Percentiles rank a stretch among this genome's conserved stretches.
These are phyloP conservation scores for Chalara sp. DNA, from an alignment of 2,329 filamentous ascomycete species.

Conservation along the genomic window DNA sequence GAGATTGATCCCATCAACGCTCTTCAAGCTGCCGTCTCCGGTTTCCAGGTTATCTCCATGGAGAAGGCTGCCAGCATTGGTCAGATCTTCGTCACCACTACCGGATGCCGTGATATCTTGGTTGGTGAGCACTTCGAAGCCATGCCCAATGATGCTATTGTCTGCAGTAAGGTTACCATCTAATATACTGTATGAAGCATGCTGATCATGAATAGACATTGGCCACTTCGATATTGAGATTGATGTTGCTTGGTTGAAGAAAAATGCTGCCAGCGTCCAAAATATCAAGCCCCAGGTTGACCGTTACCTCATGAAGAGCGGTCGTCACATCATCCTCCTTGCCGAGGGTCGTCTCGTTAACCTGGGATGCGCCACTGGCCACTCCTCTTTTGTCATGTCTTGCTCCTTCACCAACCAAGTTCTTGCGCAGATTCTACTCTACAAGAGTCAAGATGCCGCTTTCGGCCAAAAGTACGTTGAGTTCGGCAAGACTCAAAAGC, in stretches of 20 bases:
- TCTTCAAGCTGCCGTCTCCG: conserved; percentile 95
- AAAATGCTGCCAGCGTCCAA: conserved; percentile 84
- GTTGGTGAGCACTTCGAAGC: conserved; percentile 85
- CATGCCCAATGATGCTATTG: conserved; percentile 97
- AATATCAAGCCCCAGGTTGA: conserved; percentile 99
- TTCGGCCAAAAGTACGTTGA: conserved; percentile 94
- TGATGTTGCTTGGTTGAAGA: conserved; percentile 99
- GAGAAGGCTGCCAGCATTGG: conserved; percentile 83
- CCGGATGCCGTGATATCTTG: conserved; percentile 97
- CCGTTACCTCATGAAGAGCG: conserved; percentile 89
- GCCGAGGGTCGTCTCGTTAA: conserved; percentile 99
- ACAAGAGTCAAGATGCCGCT: conserved; percentile 80
- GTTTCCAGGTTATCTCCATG: conserved; percentile 96
- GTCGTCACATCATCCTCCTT: conserved; percentile 95
- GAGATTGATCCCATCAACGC: conserved; percentile 99
- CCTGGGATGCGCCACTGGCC: conserved; percentile 96
- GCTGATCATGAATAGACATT: conserved; percentile 56
- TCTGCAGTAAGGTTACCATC: conserved; percentile 67
- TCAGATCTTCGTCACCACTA: conserved; percentile 99
- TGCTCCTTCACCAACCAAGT: conserved; percentile 99
- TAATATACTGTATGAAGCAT: neutral
- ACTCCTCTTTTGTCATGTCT: conserved; percentile 99
- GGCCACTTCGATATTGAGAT: conserved; percentile 99
- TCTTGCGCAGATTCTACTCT: conserved; percentile 97
- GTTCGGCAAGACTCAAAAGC: conserved; percentile 88